phyloP scores from a whole-genome alignment of 805 yeast species.

The Candida nitratophila region DNA sequence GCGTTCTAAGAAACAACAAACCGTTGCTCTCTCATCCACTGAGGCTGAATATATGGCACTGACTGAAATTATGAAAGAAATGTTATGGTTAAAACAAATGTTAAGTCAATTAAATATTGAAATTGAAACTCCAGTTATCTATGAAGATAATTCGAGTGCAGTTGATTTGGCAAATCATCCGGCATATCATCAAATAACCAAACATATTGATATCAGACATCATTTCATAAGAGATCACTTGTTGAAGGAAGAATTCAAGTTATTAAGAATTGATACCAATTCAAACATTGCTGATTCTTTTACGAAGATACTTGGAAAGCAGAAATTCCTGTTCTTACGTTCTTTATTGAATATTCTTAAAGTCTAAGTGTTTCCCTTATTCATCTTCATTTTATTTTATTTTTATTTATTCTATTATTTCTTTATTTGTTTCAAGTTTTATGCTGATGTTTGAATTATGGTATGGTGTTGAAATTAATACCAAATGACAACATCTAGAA shows the following conservation, averaged over 20 bases:
- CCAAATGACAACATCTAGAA: too few relatives aligned
- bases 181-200: constrained; percentile 4
- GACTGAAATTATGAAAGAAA: constrained; percentile 7
- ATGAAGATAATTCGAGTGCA: not conserved
- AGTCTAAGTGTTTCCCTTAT: too few relatives aligned
- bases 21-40: constrained; percentile 9
- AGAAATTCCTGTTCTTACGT: not conserved
- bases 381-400: too few relatives aligned
- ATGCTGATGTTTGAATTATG: too few relatives aligned
- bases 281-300: constrained; percentile 2
- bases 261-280: constrained; percentile 2
- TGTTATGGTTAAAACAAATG: constrained; percentile 5
- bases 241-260: not conserved
- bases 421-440: too few relatives aligned
- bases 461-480: too few relatives aligned
- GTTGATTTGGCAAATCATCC: constrained; percentile 4
- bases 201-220: constrained; percentile 5
- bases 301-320: not conserved
- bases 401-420: too few relatives aligned
- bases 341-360: too few relatives aligned
- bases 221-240: constrained; percentile 5
- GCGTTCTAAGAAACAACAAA: constrained; percentile 10
- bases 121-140: not conserved
- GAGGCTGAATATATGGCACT: constrained; percentile 11
- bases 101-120: constrained; percentile 3